Base-by-base conservation (phyloP, 164 flowering plant species). In the Aristolochia fimbriata region DNA sequence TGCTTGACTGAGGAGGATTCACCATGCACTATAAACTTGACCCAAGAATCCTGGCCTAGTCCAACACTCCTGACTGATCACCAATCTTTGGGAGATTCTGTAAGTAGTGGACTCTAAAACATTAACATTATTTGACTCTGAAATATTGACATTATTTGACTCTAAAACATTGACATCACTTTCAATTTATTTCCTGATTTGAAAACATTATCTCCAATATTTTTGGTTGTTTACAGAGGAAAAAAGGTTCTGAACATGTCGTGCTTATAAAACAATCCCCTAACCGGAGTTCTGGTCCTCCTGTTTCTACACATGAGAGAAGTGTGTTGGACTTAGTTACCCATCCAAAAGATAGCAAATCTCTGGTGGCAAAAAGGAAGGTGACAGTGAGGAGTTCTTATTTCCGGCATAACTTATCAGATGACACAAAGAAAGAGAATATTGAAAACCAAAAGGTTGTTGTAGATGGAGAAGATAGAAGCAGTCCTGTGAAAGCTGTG, bases 331-430 rank as follows among this genome's bases (percentile, higher is more conserved):
- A 72, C 51, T 25, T 55, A 43, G 58, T 47, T 14, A 45, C 55
- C 11, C 72, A 67, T 59, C 60, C 64, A 23, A 65, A 52, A 70
- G 74, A 60, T 22, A 71, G 65, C 21, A 72, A 74, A 71, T 65
- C 60, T 17, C 62, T 72, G 66, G 33, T 17, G 24, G 73, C 25
- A 33, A 70, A 51, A 47, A 67, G 71, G 52, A 80, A 71, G 64
- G 73, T 63, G 63, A 60, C 71, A 22, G 73, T 77, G 43, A 86
- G 79, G 63, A 85, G 90, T 76, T 57, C 73, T 20, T 84, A 78
- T 74, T 88, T 88, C 70, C 72, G 71, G 75, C 68, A 64, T 48
- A 77, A 80, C 60, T 46, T 63, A 53, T 68, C 14, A 52, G 61
- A 51, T 41, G 65, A 75, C 58, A 62, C 62, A 61, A 71, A 59